These are phyloP conservation scores for Fusarium penzigii DNA, from an alignment of 2,329 filamentous ascomycete genomes.

Conservation along the genomic window DNA sequence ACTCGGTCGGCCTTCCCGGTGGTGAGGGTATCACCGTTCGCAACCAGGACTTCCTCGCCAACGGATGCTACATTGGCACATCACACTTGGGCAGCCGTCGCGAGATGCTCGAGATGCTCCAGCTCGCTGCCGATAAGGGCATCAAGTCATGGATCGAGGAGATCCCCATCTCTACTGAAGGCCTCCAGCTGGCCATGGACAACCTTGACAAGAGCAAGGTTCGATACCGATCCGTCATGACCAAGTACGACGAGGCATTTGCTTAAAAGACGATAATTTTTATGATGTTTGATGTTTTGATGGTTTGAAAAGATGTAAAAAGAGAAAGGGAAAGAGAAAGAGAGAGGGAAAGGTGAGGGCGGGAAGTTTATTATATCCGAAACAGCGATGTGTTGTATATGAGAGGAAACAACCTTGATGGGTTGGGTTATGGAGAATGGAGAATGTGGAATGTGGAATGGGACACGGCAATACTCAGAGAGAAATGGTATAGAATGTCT, in stretches of 20 bases:
- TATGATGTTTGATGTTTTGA: no score
- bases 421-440: no score
- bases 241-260: conserved; percentile 69
- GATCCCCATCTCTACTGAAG: conserved; percentile 72
- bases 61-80: conserved; percentile 72
- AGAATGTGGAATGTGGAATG: no score
- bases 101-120: conserved; percentile 72
- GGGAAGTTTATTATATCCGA: conserved; percentile 1
- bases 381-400: conserved; percentile 13
- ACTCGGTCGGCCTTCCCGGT: conserved; percentile 78
- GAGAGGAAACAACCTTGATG: conserved; percentile 18
- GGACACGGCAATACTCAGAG: no score
- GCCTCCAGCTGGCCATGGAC: conserved; percentile 68
- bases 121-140: conserved; percentile 69
- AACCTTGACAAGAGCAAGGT: conserved; percentile 71
- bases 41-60: conserved; percentile 73
- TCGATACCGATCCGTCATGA: conserved; percentile 74
- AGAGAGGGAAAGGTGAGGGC: conserved; percentile 2
- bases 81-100: conserved; percentile 70
- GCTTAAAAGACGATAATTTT: conserved; percentile 38
- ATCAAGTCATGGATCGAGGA: conserved; percentile 72
- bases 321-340: conserved; percentile 3
- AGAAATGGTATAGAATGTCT: no score
- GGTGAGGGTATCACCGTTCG: conserved; percentile 70
- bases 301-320: background rate